Evolutionary conservation across 1,139 yeast species (phyloP), one percentile per base, ranked within the genome.

Genomic region (Yamadazyma pseudoaaseri): DNA sequence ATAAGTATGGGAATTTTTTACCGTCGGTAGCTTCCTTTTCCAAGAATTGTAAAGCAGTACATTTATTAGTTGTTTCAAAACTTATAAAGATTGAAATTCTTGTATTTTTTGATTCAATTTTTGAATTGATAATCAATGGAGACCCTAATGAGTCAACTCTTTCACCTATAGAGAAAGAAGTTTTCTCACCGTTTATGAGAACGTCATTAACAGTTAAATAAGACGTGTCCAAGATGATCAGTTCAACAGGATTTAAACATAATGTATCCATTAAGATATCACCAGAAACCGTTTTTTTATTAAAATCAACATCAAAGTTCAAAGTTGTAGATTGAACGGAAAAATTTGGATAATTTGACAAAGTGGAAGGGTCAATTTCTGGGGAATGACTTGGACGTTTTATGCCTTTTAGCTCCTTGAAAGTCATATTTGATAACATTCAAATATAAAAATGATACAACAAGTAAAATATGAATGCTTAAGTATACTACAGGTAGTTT

Each of bases 31-130:
- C 86, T 35, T 76, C 80, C 26, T 84, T 81, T 30, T 75, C 79
- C 41, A 89, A 65, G 79, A 94, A 89, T 59, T 89, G 96, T 44
- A 87, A 64, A 1, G 96, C 96, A 2, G 96, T 86, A 53, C 95
- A 84, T 18, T 76, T 56, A 3, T 66, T 65, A 2, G 96, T 87
- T 30, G 96, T 87, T 39, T 71, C 63, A 48, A 79, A 89, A 12
- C 54, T 60, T 28, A 86, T 59, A 20, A 54, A 47, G 20, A 87
- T 54, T 5, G 47, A 42, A 25, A 71, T 37, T 1, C 35, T 5
- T 2, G 46, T 37, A 20, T 56, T 54, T 11, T 44, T 38, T 22
- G 7, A 8, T 2, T 33, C 35, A 3, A 33, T 45, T 0, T 38
- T 18, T 20, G 48, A 41, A 6, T 44, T 38, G 27, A 85, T 67